These are phyloP conservation scores for Catharanthus roseus DNA, from an alignment of 257 asterid genomes.

Conservation along the genomic window DNA sequence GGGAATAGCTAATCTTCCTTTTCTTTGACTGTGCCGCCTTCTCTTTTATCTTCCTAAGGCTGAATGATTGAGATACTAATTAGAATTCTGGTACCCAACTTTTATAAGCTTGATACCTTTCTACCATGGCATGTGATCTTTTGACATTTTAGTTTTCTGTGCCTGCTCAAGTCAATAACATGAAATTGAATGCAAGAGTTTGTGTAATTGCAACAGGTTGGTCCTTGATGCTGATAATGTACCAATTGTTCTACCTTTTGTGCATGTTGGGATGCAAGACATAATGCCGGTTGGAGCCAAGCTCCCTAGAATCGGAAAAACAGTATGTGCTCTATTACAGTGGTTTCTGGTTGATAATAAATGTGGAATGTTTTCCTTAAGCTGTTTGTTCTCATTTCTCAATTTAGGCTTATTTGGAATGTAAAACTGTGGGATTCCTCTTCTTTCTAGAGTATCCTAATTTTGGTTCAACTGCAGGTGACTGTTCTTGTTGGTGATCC, in stretches of 20 bases:
- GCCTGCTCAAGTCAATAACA: not conserved
- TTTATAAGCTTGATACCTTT: not conserved
- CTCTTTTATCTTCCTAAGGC: too few species aligned
- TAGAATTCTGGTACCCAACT: not conserved
- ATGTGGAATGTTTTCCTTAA: not conserved
- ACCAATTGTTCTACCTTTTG: conserved; percentile 85
- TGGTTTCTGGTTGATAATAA: not conserved
- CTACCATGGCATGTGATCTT: not conserved
- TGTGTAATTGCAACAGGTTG: conserved; percentile 43
- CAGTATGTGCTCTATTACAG: conserved; percentile 34
- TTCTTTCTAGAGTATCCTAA: too few species aligned
- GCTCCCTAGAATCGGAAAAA: conserved; percentile 79
- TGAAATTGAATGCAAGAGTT: not conserved
- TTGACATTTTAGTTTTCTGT: not conserved
- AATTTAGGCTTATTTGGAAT: not conserved
- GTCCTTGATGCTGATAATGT: conserved; percentile 68
- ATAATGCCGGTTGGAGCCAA: conserved; percentile 91
- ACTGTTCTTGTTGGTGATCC: conserved; percentile 92
- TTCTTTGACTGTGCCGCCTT: not conserved
- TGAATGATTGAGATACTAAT: not conserved
- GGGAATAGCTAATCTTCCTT: not conserved
- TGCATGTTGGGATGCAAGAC: conserved; percentile 89
- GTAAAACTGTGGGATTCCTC: not conserved
- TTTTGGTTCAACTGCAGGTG: conserved; percentile 44
- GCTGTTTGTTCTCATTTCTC: not conserved